Percentiles rank a stretch among this genome's conserved stretches.
These are phyloP conservation scores for Halocafeteria seosinensis DNA, from an alignment of 108 stramenopile species.

Conservation along the genomic window DNA sequence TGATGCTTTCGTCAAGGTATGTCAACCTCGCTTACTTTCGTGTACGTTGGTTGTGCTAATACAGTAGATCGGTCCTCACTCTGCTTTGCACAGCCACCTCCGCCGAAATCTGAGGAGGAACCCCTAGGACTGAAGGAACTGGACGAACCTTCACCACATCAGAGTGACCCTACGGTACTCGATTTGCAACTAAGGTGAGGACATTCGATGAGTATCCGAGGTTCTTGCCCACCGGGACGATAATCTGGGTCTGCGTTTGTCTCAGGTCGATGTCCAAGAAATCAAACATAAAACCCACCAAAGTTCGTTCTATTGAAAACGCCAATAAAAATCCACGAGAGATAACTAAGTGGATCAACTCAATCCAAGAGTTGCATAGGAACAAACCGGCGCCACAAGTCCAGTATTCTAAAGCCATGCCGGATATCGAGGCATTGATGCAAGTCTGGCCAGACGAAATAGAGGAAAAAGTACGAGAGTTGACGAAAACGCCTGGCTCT, in stretches of 20 bases:
- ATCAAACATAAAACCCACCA: slow-evolving; percentile 5
- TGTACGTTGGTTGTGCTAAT: too few relatives aligned
- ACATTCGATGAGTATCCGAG: too few relatives aligned
- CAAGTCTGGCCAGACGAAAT: slow-evolving; percentile 53
- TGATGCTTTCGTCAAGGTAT: slow-evolving; percentile 65
- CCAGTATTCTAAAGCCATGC: slow-evolving; percentile 48
- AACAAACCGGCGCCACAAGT: slow-evolving; percentile 40
- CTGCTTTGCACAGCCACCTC: too few relatives aligned
- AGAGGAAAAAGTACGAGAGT: slow-evolving; percentile 26
- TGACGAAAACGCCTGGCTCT: too few relatives aligned
- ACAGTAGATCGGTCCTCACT: too few relatives aligned
- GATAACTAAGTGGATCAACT: slow-evolving; percentile 51
- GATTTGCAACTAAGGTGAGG: slow-evolving; percentile 58
- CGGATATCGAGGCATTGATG: slow-evolving; percentile 52
- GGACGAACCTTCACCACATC: slow-evolving; percentile 51
- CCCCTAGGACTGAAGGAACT: slow-evolving; percentile 47
- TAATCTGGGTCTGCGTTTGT: too few relatives aligned
- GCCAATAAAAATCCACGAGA: slow-evolving; percentile 46
- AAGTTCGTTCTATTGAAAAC: slow-evolving; percentile 42
- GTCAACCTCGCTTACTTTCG: not conserved
- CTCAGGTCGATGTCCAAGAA: slow-evolving; percentile 50
- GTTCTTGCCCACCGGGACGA: too few relatives aligned
- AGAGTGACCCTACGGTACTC: slow-evolving; percentile 53
- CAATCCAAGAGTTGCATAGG: slow-evolving; percentile 50
- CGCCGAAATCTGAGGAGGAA: slow-evolving; percentile 42